Conservation (phyloP, 148 eudicot species). For the Chenopodium album region DNA sequence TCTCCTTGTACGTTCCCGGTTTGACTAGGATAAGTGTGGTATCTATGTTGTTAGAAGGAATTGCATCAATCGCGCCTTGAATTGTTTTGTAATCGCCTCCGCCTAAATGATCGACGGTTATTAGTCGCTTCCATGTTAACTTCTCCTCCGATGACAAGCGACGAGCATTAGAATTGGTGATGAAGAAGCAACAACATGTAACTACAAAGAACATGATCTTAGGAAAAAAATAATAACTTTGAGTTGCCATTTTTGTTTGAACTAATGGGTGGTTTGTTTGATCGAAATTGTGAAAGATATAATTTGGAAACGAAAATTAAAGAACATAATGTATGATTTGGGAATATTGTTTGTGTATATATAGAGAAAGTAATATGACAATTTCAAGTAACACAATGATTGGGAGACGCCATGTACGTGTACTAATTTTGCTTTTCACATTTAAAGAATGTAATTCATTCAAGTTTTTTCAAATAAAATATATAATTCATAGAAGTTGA, state of each 20-base stretch:
- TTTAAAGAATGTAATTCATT: neutral
- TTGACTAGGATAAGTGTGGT: constrained; percentile 40
- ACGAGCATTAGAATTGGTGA: constrained; percentile 6
- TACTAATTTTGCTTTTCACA: constrained; percentile 25
- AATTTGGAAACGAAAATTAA: neutral
- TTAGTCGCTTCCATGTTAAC: constrained; percentile 18
- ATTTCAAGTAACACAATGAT: neutral
- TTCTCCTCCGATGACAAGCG: neutral
- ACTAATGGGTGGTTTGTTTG: neutral
- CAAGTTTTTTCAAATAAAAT: too few relatives aligned
- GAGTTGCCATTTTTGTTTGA: constrained; percentile 10
- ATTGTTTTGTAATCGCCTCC: constrained; percentile 28
- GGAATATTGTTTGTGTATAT: constrained; percentile 10
- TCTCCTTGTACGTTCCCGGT: constrained; percentile 55
- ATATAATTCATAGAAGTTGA: neutral
- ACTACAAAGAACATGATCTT: constrained; percentile 2
- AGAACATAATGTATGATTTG: constrained; percentile 3
- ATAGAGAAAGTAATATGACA: neutral
- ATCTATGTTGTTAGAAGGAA: constrained; percentile 41
- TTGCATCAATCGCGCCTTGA: constrained; percentile 48
- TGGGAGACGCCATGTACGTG: neutral
- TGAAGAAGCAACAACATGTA: neutral
- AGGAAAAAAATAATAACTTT: neutral
- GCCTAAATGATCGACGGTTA: constrained; percentile 35
- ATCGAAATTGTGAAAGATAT: too few relatives aligned